Evolutionary conservation across 805 yeast genomes (phyloP).

Genomic region (Candida endomychidarum): DNA sequence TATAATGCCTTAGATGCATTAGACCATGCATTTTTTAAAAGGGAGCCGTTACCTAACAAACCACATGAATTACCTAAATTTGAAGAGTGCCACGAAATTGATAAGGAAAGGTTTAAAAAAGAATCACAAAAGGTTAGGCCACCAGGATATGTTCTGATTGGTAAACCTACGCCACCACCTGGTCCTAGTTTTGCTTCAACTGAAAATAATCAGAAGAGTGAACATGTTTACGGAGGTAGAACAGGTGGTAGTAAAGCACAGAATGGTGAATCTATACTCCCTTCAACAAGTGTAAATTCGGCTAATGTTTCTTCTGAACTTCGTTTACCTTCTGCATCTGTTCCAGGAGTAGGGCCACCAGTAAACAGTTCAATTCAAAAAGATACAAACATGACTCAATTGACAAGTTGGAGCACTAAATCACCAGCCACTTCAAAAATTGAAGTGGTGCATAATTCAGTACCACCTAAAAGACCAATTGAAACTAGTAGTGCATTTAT

Average conservation of each 20-base stretch:
- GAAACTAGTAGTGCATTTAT: constrained; percentile 11
- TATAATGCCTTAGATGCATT: constrained; percentile 79
- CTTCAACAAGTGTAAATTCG: no score
- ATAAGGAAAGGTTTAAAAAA: constrained; percentile 57
- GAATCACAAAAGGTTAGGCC: neutral
- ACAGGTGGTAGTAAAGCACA: neutral
- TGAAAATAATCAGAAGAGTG: neutral
- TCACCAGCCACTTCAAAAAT: no score
- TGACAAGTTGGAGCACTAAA: no score
- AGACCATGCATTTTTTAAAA: constrained; percentile 64
- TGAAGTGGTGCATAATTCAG: neutral
- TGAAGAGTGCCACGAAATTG: constrained; percentile 89
- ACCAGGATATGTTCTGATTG: neutral
- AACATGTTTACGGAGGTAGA: constrained; percentile 1
- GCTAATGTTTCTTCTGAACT: no score
- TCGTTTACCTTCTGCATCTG: no score
- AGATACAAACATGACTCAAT: no score
- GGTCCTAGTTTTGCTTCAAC: neutral
- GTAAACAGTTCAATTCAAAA: no score
- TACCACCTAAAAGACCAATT: neutral
- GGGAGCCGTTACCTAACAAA: constrained; percentile 62
- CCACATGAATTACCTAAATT: constrained; percentile 60
- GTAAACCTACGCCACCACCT: constrained; percentile 2
- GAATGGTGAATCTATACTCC: neutral
- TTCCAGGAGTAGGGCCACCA: no score